These are phyloP conservation scores for Didymella pomorum DNA, from an alignment of 2,329 filamentous ascomycete genomes.

Conservation along the genomic window DNA sequence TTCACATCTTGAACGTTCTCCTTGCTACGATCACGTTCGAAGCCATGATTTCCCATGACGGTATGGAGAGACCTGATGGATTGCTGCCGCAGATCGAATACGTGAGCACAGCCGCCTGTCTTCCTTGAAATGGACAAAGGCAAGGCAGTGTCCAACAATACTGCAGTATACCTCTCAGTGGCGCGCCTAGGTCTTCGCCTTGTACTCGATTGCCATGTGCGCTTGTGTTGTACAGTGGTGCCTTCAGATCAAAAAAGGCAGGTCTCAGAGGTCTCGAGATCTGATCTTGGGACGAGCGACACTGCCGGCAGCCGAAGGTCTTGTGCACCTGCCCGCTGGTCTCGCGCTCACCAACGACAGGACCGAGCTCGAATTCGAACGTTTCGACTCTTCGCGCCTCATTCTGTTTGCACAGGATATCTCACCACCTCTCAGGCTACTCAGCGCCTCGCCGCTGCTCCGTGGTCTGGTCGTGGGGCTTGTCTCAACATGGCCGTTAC, in stretches of 20 bases:
- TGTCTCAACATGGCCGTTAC: not conserved
- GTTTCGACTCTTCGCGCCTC: not conserved
- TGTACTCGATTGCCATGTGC: slow-evolving; percentile 6
- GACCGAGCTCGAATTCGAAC: not conserved
- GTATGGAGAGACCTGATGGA: not conserved
- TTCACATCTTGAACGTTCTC: not conserved
- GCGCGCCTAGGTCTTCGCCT: slow-evolving; percentile 3
- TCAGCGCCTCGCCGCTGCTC: not conserved
- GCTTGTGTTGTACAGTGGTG: slow-evolving; percentile 7
- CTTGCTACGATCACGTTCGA: not conserved
- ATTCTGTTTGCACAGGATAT: not conserved
- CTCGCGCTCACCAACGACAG: not conserved
- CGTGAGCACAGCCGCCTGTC: not conserved
- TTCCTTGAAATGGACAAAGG: not conserved
- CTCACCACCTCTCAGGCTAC: not conserved
- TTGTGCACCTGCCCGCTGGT: slow-evolving; percentile 3
- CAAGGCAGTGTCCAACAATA: slow-evolving; percentile 3
- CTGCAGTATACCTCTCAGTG: slow-evolving; percentile 6
- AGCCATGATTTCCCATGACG: not conserved
- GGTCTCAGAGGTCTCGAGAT: slow-evolving; percentile 20
- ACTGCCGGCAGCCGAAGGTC: slow-evolving; percentile 14
- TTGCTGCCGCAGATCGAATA: not conserved
- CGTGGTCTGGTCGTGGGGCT: not conserved
- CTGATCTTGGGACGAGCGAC: slow-evolving; percentile 10
- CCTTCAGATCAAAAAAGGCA: slow-evolving; percentile 6